Evolutionary conservation across 78 protist species (phyloP).

Genomic region (Guillardia theta): DNA sequence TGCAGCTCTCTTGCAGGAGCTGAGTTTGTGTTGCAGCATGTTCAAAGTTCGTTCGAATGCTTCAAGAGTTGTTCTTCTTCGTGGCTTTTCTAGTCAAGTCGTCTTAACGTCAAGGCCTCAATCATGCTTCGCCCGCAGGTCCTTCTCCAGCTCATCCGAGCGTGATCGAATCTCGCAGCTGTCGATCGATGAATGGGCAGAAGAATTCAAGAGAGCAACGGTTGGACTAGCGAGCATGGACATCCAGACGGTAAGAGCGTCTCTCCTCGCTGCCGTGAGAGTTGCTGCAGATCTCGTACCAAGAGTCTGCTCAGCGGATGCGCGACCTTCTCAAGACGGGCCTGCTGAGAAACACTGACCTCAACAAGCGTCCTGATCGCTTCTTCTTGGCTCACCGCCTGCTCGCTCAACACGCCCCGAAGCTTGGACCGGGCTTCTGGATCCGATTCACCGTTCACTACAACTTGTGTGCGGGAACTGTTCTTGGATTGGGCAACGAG

Average conservation of each 20-base stretch:
- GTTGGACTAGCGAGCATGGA: slow-evolving; percentile 25
- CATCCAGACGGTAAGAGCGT: neutral
- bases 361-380: slow-evolving; percentile 47
- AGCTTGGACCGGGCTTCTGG: slow-evolving; percentile 60
- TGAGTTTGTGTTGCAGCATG: too few relatives aligned
- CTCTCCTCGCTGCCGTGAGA: neutral
- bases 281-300: slow-evolving; percentile 1
- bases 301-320: slow-evolving; percentile 32
- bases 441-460: slow-evolving; percentile 61
- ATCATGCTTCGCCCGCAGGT: too few relatives aligned
- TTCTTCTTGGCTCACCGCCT: slow-evolving; percentile 58
- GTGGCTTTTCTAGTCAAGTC: too few relatives aligned
- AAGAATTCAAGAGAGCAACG: slow-evolving; percentile 33
- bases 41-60: too few relatives aligned
- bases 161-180: too few relatives aligned
- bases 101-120: too few relatives aligned
- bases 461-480: slow-evolving; percentile 56
- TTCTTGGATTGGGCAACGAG: slow-evolving; percentile 42
- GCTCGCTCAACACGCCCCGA: slow-evolving; percentile 27
- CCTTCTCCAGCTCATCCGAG: too few relatives aligned
- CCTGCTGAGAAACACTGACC: slow-evolving; percentile 49
- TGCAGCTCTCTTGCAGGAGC: too few relatives aligned
- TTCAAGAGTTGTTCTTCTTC: too few relatives aligned
- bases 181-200: neutral
- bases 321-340: slow-evolving; percentile 35